These are phyloP conservation scores for Trichocladium antarcticum DNA, from an alignment of 495 filamentous ascomycete genomes.

Conservation along the genomic window DNA sequence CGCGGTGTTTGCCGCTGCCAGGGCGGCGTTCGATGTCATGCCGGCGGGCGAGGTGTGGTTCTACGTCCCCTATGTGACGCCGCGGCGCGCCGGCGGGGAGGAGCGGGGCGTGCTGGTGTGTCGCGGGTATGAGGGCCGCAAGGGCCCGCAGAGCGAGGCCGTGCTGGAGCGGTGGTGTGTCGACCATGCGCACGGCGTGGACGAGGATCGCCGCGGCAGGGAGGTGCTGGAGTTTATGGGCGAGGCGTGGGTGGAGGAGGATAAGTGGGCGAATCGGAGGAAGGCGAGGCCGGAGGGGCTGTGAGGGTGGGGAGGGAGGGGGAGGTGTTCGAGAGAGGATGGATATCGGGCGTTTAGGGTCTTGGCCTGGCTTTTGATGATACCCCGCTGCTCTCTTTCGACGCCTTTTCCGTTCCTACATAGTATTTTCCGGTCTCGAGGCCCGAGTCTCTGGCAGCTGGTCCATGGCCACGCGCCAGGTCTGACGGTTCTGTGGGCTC, in stretches of 20 bases:
- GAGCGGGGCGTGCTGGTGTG: neutral
- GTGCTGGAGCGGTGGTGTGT: neutral
- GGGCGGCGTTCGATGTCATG: neutral
- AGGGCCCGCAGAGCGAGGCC: neutral
- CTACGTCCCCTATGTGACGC: neutral
- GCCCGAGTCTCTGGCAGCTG: too few species aligned
- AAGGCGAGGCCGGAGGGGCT: too few species aligned
- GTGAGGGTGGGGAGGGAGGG: too few species aligned
- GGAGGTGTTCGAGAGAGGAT: too few species aligned
- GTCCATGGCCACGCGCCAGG: too few species aligned
- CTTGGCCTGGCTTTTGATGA: too few species aligned
- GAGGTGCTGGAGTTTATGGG: constrained; percentile 2
- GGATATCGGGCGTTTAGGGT: too few species aligned
- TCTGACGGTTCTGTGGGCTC: too few species aligned
- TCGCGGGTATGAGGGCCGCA: neutral
- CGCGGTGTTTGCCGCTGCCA: neutral
- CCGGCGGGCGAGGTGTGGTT: constrained; percentile 1
- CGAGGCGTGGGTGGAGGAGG: constrained; percentile 1
- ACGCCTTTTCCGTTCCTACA: too few species aligned
- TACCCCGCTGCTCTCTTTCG: too few species aligned
- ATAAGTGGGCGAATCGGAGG: neutral
- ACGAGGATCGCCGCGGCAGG: neutral
- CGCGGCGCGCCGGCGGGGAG: too few species aligned
- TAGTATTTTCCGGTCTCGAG: too few species aligned
- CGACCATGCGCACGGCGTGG: neutral